Conservation (phyloP, 495 filamentous ascomycete genomes). For the Aspergillus taichungensis region DNA sequence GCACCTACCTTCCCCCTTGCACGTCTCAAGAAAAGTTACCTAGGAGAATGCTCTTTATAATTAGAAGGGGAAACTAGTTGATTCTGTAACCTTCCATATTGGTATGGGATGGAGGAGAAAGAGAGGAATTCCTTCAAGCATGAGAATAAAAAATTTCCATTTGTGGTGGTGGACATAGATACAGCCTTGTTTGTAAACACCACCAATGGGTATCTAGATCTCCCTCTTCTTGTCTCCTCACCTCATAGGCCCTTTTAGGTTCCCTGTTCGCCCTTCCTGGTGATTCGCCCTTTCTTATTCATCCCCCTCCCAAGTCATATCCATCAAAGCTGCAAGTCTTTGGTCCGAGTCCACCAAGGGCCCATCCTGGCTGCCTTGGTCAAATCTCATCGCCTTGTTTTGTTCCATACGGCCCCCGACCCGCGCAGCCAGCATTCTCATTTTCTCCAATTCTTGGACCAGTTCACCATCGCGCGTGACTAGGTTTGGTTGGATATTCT, state of each 20-base stretch:
- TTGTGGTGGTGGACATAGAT: no score
- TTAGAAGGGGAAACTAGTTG: no score
- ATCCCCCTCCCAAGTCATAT: conserved; percentile 23
- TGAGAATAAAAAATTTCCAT: no score
- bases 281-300: background rate
- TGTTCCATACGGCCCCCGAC: conserved; percentile 53
- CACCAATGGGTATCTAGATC: no score
- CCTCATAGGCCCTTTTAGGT: no score
- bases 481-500: conserved; percentile 67
- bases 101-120: no score
- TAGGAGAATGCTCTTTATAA: background rate
- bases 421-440: conserved; percentile 64
- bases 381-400: conserved; percentile 16
- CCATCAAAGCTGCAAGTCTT: conserved; percentile 29
- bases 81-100: no score
- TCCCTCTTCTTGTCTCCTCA: no score
- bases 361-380: conserved; percentile 11
- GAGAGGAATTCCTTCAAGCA: no score
- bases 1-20: conserved; percentile 14
- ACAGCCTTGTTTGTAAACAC: no score
- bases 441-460: conserved; percentile 62
- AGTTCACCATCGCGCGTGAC: conserved; percentile 66
- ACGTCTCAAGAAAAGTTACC: conserved; percentile 8
- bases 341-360: conserved; percentile 23
- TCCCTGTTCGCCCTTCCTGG: no score